phyloP scores from a whole-genome alignment of 257 asterid genomes.

The Verbena officinalis region DNA sequence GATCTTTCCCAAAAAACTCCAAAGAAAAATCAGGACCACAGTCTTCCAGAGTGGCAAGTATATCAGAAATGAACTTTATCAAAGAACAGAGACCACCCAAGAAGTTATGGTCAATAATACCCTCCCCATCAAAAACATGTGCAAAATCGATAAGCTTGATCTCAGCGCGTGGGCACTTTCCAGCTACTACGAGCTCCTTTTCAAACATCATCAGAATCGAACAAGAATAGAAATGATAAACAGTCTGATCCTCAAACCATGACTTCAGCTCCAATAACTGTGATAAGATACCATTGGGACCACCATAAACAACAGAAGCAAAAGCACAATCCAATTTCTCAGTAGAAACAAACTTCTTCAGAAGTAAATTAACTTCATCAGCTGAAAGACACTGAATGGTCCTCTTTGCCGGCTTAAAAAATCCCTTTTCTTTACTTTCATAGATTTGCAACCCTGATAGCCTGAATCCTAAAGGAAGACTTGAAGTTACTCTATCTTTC shows the following conservation, averaged over 20 bases:
- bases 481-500: conserved; percentile 70
- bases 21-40: conserved; percentile 31
- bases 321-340: too few species aligned
- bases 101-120: conserved; percentile 84
- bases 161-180: conserved; percentile 57
- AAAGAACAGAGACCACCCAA: conserved; percentile 88
- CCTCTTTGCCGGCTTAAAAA: conserved; percentile 64
- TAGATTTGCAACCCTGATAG: conserved; percentile 72
- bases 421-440: conserved; percentile 45
- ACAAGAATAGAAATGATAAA: conserved; percentile 58
- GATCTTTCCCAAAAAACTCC: conserved; percentile 43
- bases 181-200: conserved; percentile 53
- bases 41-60: conserved; percentile 54
- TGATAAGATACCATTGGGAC: too few species aligned
- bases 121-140: conserved; percentile 71
- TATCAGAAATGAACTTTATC: conserved; percentile 77
- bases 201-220: conserved; percentile 75
- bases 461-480: conserved; percentile 73
- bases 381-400: conserved; percentile 30
- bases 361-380: conserved; percentile 36
- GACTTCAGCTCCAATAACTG: conserved; percentile 30
- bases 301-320: too few species aligned
- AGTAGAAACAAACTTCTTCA: too few species aligned
- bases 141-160: conserved; percentile 87
- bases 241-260: conserved; percentile 64